Base-by-base conservation (phyloP, 2,329 filamentous ascomycete genomes). In the Sarocladiaceae sp. region DNA sequence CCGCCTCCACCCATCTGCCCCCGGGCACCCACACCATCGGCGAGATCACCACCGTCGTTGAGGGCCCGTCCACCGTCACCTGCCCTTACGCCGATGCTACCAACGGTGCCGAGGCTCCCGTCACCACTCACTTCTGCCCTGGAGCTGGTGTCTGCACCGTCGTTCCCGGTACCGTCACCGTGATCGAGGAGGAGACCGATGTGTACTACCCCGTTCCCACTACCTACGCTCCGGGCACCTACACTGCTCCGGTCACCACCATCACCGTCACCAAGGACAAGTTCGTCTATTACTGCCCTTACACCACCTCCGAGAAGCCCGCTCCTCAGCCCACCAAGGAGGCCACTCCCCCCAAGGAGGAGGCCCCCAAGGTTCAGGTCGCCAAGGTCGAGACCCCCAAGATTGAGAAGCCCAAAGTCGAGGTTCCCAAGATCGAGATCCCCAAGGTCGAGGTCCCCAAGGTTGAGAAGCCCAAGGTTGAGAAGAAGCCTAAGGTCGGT, bases 91-190 rank as follows among this genome's bases (percentile, higher is more conserved):
- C 83, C 53, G 80, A 80, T 48, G 74, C 79, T 54, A 72, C 73
- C 54, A 82, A 81, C 53, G 67, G 62, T 46, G 66, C 69, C 51
- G 67, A 64, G 51, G 75, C 45, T 35, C 33, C 78, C 42, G 75
- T 77, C 47, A 86, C 80, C 67, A 85, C 74, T 68, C 87, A 82
- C 59, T 76, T 83, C 58, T 88, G 84, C 80, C 83, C 83, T 50
- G 71, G 70, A 41, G 72, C 83, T 57, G 85, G 85, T 62, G 87
- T 82, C 46, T 89, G 88, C 74, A 88, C 82, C 60, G 81, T 89
- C 55, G 80, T 73, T 52, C 80, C 84, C 46, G 73, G 73, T 60
- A 85, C 80, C 59, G 84, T 80, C 53, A 72, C 69, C 26, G 72
- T 80, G 52, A 65, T 70, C 46, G 65, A 68, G 54, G 71, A 72